Conservation (phyloP, 352 stramenopile species). For the Phytophthora ohioensis region DNA sequence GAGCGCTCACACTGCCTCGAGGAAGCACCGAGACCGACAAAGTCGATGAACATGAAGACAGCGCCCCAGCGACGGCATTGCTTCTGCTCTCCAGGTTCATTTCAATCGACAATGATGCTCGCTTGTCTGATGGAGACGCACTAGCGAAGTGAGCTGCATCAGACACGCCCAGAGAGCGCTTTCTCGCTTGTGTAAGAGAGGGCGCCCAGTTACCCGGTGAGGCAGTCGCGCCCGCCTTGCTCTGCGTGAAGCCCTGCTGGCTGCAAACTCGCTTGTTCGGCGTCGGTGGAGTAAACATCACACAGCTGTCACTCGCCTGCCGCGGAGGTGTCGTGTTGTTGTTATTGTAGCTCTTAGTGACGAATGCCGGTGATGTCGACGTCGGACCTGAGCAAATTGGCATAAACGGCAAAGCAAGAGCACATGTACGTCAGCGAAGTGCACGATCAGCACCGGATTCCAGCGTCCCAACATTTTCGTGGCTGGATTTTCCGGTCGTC, state of each 20-base stretch:
- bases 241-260: constrained; percentile 42
- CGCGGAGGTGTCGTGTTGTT: constrained; percentile 30
- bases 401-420: constrained; percentile 27
- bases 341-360: constrained; percentile 38
- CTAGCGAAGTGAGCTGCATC: constrained; percentile 36
- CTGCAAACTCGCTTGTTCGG: constrained; percentile 53
- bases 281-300: constrained; percentile 45
- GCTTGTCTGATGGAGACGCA: constrained; percentile 37
- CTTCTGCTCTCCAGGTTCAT: constrained; percentile 42
- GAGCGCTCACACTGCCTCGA: constrained; percentile 34
- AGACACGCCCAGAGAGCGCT: constrained; percentile 37
- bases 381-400: constrained; percentile 34
- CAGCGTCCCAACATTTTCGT: constrained; percentile 13
- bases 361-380: constrained; percentile 31
- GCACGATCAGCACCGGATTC: constrained; percentile 4
- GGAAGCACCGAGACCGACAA: constrained; percentile 21
- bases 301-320: constrained; percentile 20
- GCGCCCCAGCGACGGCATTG: constrained; percentile 14
- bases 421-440: constrained; percentile 30
- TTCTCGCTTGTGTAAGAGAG: constrained; percentile 39
- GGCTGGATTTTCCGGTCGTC: constrained; percentile 36
- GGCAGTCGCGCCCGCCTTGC: constrained; percentile 33
- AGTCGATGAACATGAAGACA: constrained; percentile 36
- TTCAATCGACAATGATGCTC: constrained; percentile 38
- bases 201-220: constrained; percentile 30